Percentiles rank a stretch among this genome's conserved stretches.
phyloP scores from a whole-genome alignment of 129 eudicot species.

The Escallonia herrerae region DNA sequence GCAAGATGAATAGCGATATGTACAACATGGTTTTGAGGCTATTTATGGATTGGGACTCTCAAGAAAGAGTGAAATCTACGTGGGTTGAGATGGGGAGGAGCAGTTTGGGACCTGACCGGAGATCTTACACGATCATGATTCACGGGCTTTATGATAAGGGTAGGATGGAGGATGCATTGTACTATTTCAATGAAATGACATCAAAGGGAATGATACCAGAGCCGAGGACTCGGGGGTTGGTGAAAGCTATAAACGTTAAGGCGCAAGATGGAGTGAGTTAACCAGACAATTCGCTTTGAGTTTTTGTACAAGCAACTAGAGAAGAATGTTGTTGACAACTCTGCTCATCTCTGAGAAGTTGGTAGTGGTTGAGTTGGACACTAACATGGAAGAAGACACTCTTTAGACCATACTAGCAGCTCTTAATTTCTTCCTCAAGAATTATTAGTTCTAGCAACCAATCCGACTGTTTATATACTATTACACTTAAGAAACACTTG shows the following conservation, averaged over 20 bases:
- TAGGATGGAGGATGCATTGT: conserved; percentile 44
- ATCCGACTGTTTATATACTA: no score
- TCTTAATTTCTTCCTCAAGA: no score
- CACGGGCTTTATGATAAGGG: conserved; percentile 65
- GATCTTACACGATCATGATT: conserved; percentile 69
- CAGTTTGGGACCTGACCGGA: conserved; percentile 72
- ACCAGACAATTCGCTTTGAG: background rate
- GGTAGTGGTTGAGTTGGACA: no score
- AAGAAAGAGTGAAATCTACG: conserved; percentile 30
- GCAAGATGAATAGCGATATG: conserved; percentile 45
- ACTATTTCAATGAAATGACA: conserved; percentile 51
- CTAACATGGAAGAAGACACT: no score
- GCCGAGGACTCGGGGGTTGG: conserved; percentile 51
- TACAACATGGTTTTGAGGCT: conserved; percentile 70
- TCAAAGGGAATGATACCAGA: conserved; percentile 70
- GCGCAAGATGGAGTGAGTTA: conserved; percentile 17
- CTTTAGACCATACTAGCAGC: no score
- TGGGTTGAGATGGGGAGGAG: conserved; percentile 75
- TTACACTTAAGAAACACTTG: no score
- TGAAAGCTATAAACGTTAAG: conserved; percentile 48
- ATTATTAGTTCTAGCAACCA: no score
- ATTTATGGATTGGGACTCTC: conserved; percentile 61
- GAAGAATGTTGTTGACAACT: no score
- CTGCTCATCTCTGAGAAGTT: no score
- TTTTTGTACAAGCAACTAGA: no score